Base-by-base conservation (phyloP, 768 basidiomycete species). In the Chlorophyllum brunneum region DNA sequence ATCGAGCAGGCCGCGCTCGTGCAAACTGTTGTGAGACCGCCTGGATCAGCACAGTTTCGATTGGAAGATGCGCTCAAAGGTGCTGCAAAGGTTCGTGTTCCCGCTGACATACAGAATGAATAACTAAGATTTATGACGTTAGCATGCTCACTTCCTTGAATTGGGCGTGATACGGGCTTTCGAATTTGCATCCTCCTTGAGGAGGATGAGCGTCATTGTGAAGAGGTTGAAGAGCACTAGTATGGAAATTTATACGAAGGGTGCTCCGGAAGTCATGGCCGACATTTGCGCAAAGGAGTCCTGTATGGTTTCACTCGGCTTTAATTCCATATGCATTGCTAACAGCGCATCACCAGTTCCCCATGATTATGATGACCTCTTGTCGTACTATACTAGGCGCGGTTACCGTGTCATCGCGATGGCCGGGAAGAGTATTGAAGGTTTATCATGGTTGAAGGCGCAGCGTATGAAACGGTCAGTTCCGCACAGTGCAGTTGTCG, bases 161-260 rank as follows among this genome's bases (percentile, higher is more conserved):
- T 71, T 99, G 48, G 97, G 97, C 34, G 95, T 98, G 16, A 92
- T 99, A 39, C 79, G 95, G 36, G 91, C 88, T 3, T 99, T 95
- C 61, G 97, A 99, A 63, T 99, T 99, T 63, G 91, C 95, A 2
- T 97, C 95, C 6, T 76, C 88, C 3, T 76, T 98, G 18, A 81
- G 97, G 23, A 75, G 97, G 46, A 99, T 99, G 95, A 97, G 95
- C 57, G 97, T 99, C 23, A 83, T 99, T 47, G 95, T 98, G 61
- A 99, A 98, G 67, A 79, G 92, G 46, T 78, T 99, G 48, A 97
- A 88, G 67, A 95, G 95, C 58, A 82, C 70, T 48, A 92, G 89
- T 65, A 98, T 99, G 93, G 97, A 99, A 65, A 78, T 98, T 9
- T 98, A 98, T 64, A 94, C 95, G 61, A 99, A 99, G 65, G 97